Conservation (phyloP, 2,329 filamentous ascomycete species). For the Colletotrichum euphorbiae region DNA sequence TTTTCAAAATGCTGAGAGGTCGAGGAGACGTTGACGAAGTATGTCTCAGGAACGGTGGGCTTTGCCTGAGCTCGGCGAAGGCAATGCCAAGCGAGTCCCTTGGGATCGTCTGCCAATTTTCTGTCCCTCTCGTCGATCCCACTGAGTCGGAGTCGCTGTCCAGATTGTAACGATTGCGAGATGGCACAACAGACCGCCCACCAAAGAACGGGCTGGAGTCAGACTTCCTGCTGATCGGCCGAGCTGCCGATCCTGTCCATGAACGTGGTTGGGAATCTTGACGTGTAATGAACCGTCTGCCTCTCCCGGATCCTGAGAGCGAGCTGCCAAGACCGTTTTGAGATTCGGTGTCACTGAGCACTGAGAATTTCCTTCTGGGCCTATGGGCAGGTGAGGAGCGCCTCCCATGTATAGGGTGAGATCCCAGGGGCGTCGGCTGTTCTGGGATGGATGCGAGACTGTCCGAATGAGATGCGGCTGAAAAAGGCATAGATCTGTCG, state of each 20-base stretch:
- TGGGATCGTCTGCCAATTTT: conserved; percentile 37
- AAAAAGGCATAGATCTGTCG: conserved; percentile 3
- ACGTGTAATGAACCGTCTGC: conserved; percentile 17
- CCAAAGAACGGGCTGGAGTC: conserved; percentile 40
- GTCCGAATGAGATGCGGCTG: conserved; percentile 27
- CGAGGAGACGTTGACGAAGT: conserved; percentile 31
- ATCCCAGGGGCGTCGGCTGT: conserved; percentile 28
- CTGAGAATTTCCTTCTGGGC: conserved; percentile 4
- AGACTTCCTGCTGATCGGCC: conserved; percentile 39
- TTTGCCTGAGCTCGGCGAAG: conserved; percentile 35
- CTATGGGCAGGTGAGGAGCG: conserved; percentile 30
- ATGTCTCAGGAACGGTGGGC: conserved; percentile 31
- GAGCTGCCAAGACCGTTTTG: conserved; percentile 26
- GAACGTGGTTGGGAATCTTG: conserved; percentile 31
- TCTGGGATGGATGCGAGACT: conserved; percentile 39
- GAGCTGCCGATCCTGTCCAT: conserved; percentile 29
- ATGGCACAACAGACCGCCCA: conserved; percentile 38
- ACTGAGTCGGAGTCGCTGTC: conserved; percentile 35
- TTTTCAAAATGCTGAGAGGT: conserved; percentile 38
- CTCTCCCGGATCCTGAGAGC: conserved; percentile 27
- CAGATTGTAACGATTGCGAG: conserved; percentile 30
- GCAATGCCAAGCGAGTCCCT: conserved; percentile 37
- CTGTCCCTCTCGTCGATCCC: conserved; percentile 24
- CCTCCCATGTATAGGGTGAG: conserved; percentile 33
- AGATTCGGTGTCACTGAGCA: conserved; percentile 13